phyloP scores from a whole-genome alignment of 331 rosid species.

The Cucumis variabilis region DNA sequence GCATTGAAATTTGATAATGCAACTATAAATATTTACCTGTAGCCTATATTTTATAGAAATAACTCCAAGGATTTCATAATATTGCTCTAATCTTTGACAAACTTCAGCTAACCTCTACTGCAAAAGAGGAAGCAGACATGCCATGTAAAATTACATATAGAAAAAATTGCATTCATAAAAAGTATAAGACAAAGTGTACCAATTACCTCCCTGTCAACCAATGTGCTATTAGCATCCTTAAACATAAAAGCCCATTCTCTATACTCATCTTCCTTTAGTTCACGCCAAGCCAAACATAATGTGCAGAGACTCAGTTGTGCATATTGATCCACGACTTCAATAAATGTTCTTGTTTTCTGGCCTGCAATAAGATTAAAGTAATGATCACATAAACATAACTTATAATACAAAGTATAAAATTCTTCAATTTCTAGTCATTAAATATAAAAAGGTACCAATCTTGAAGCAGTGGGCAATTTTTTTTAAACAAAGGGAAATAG shows the following conservation, averaged over 20 bases:
- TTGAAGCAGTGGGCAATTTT: no score
- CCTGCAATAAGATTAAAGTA: no score
- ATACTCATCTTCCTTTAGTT: constrained; percentile 81
- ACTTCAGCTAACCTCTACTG: constrained; percentile 99
- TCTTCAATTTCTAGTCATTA: no score
- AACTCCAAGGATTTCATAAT: constrained; percentile 93
- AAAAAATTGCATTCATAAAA: not conserved
- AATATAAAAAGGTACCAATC: no score
- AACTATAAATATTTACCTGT: constrained; percentile 68
- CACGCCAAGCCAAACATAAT: constrained; percentile 92
- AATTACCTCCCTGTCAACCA: constrained; percentile 97
- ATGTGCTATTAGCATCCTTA: constrained; percentile 92
- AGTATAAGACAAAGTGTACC: no score
- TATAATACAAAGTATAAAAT: no score
- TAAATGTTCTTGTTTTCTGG: constrained; percentile 80
- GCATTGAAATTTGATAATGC: constrained; percentile 10
- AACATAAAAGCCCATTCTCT: constrained; percentile 92
- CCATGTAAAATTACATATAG: not conserved
- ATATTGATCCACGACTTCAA: constrained; percentile 96
- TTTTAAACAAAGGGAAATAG: no score
- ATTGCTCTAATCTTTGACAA: constrained; percentile 88
- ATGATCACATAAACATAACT: constrained; percentile 4
- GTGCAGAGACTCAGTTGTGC: constrained; percentile 95
- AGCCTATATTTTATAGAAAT: constrained; percentile 98
- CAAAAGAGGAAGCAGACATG: constrained; percentile 37